A percentile compares a stretch with the other conserved stretches of the same genome.
Conservation (phyloP, 129 eudicot genomes). For the Escallonia rubra region DNA sequence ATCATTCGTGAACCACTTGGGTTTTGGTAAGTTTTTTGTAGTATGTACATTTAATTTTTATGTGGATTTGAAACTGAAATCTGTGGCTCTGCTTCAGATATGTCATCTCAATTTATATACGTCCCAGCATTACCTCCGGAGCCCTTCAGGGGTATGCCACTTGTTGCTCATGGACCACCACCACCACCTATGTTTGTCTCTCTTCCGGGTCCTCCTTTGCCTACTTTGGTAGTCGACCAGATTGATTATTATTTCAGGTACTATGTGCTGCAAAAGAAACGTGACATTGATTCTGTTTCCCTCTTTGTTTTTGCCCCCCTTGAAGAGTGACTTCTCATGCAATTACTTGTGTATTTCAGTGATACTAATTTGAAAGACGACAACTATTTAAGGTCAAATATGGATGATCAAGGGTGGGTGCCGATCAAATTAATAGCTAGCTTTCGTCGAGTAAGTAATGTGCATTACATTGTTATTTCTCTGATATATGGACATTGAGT, state of each 20-base stretch:
- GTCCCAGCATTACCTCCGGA: constrained; percentile 43
- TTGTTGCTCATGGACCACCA: constrained; percentile 26
- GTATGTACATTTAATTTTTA: not conserved
- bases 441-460: constrained; percentile 65
- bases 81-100: constrained; percentile 29
- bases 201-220: constrained; percentile 28
- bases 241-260: constrained; percentile 85
- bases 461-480: not conserved
- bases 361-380: constrained; percentile 70
- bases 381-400: constrained; percentile 50
- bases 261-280: no score
- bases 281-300: not conserved
- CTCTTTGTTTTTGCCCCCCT: not conserved
- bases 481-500: no score
- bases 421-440: constrained; percentile 53
- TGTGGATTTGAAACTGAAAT: constrained; percentile 4
- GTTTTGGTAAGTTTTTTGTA: constrained; percentile 40
- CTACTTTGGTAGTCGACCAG: constrained; percentile 39
- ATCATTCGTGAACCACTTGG: constrained; percentile 48
- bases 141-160: constrained; percentile 33
- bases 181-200: constrained; percentile 27
- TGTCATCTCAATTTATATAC: constrained; percentile 40
- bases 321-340: not conserved
- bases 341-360: constrained; percentile 34
- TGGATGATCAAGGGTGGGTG: constrained; percentile 91